Conservation (phyloP, 495 filamentous ascomycete species). For the Hypoxylon cercidicola region DNA sequence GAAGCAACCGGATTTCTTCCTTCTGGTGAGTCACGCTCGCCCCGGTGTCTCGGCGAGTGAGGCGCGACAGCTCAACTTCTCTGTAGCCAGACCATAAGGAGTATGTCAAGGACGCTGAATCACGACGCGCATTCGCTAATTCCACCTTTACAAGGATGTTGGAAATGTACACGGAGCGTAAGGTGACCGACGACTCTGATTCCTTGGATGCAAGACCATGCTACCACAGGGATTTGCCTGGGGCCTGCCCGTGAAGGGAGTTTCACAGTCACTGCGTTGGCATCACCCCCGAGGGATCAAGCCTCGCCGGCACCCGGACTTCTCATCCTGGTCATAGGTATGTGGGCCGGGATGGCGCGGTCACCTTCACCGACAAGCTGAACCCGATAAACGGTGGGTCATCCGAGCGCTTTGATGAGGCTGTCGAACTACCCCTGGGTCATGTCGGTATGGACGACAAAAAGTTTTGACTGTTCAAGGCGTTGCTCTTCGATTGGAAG, state of each 20-base stretch:
- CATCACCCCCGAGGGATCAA: slow-evolving; percentile 14
- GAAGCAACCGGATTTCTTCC: slow-evolving; percentile 1
- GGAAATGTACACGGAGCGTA: slow-evolving; percentile 23
- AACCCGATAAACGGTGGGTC: background rate
- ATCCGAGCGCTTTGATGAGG: background rate
- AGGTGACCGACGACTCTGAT: slow-evolving; percentile 29
- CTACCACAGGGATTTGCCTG: slow-evolving; percentile 30
- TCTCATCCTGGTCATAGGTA: slow-evolving; percentile 35
- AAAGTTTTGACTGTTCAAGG: slow-evolving; percentile 15
- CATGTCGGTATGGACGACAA: background rate
- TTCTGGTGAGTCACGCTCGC: background rate
- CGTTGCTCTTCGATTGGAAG: slow-evolving; percentile 13
- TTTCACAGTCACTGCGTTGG: slow-evolving; percentile 24
- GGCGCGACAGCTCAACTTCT: background rate
- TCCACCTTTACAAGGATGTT: slow-evolving; percentile 11
- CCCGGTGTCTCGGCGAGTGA: background rate
- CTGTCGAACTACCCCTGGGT: slow-evolving; percentile 18
- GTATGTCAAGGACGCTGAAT: slow-evolving; percentile 2
- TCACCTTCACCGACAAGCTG: slow-evolving; percentile 1
- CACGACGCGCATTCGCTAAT: background rate
- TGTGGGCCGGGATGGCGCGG: slow-evolving; percentile 30
- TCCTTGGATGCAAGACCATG: slow-evolving; percentile 28
- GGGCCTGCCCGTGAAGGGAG: slow-evolving; percentile 26
- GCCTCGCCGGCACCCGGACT: slow-evolving; percentile 9
- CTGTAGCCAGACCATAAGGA: background rate